A percentile compares a stretch with the other conserved stretches of the same genome.
Evolutionary conservation across 2,329 filamentous ascomycete genomes (phyloP).

Genomic region (Coleophoma eucalyptorum): DNA sequence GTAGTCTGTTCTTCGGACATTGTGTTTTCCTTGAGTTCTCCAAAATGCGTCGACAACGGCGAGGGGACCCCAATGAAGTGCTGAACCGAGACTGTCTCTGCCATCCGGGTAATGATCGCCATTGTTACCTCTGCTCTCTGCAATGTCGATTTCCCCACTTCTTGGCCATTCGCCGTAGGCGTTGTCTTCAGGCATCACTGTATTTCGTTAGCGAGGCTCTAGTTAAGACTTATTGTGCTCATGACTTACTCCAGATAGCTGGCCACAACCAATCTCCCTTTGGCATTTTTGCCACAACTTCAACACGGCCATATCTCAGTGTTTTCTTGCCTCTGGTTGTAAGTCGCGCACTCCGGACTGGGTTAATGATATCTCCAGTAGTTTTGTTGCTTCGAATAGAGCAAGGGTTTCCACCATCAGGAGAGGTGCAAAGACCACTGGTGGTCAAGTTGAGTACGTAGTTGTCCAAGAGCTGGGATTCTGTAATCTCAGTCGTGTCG

Average conservation of each 20-base stretch:
- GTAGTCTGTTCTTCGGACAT: slow-evolving; percentile 33
- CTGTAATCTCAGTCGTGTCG: slow-evolving; percentile 33
- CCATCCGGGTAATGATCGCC: slow-evolving; percentile 33
- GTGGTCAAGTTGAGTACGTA: slow-evolving; percentile 41
- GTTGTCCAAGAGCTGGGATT: slow-evolving; percentile 32
- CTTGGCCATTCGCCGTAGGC: slow-evolving; percentile 47
- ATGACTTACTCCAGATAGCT: slow-evolving; percentile 30
- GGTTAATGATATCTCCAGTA: slow-evolving; percentile 41
- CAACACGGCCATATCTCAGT: slow-evolving; percentile 46
- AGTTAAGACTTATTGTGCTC: too few species aligned
- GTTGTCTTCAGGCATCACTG: slow-evolving; percentile 45
- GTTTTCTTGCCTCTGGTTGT: slow-evolving; percentile 41
- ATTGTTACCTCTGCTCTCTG: slow-evolving; percentile 44
- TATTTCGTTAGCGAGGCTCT: too few species aligned
- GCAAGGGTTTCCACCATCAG: slow-evolving; percentile 30
- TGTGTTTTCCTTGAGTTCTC: slow-evolving; percentile 28
- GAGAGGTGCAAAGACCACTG: slow-evolving; percentile 38
- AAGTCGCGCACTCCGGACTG: slow-evolving; percentile 44
- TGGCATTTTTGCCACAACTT: slow-evolving; percentile 49
- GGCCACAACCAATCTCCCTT: slow-evolving; percentile 53
- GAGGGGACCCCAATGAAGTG: slow-evolving; percentile 43
- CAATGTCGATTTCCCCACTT: slow-evolving; percentile 51
- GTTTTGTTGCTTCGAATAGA: slow-evolving; percentile 37
- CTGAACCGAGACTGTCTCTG: slow-evolving; percentile 36
- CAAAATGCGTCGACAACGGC: slow-evolving; percentile 21